phyloP scores from a whole-genome alignment of 2,329 filamentous ascomycete species.

The Thelonectria discophora region DNA sequence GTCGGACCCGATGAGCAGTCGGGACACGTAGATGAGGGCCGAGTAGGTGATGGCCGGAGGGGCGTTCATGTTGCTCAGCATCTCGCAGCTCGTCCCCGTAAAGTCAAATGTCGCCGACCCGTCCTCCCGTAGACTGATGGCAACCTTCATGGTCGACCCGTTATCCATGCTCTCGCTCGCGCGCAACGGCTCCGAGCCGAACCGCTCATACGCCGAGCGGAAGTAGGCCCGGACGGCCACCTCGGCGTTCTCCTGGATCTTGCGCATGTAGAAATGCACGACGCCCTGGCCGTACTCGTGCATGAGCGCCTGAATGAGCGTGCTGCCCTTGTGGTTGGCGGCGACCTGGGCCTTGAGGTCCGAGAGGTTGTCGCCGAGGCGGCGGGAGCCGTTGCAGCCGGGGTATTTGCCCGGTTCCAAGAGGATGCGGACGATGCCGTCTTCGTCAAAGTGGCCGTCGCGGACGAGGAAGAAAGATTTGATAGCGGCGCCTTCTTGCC shows the following conservation, averaged over 20 bases:
- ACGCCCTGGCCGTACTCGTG: constrained; percentile 78
- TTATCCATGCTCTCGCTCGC: constrained; percentile 81
- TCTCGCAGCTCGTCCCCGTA: constrained; percentile 46
- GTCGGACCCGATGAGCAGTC: constrained; percentile 41
- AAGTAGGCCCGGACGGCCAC: constrained; percentile 76
- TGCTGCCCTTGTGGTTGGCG: constrained; percentile 81
- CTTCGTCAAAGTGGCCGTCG: constrained; percentile 41
- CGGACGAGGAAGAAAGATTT: constrained; percentile 46
- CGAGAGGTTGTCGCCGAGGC: constrained; percentile 82
- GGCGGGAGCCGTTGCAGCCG: constrained; percentile 65
- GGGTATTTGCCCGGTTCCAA: constrained; percentile 42
- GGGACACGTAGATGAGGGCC: constrained; percentile 43
- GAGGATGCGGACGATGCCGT: constrained; percentile 69
- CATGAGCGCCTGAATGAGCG: constrained; percentile 77
- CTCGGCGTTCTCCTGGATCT: constrained; percentile 83
- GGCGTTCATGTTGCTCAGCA: constrained; percentile 47
- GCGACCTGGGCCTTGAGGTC: constrained; percentile 87
- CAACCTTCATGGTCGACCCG: constrained; percentile 66
- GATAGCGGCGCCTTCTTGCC: constrained; percentile 65
- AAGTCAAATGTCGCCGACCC: constrained; percentile 71
- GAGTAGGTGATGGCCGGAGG: constrained; percentile 48
- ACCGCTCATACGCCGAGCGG: constrained; percentile 53
- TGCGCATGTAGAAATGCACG: constrained; percentile 84
- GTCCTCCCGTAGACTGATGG: constrained; percentile 74
- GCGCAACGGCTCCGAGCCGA: constrained; percentile 52